Conservation (phyloP, 176 grass and related monocot genomes). For the Cenchrus americanus region DNA sequence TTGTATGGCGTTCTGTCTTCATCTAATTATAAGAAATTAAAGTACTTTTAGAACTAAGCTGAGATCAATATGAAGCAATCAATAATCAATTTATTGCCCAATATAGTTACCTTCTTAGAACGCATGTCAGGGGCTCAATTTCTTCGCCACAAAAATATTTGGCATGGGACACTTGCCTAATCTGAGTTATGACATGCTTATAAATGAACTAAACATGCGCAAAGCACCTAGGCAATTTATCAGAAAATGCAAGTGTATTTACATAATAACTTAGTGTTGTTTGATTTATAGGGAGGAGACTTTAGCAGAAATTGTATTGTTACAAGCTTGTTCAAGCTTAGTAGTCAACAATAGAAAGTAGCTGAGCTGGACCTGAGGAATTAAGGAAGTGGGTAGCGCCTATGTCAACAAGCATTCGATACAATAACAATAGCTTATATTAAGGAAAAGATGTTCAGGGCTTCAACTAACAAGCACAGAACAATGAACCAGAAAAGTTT, state of each 20-base stretch:
- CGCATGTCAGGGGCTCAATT: background rate
- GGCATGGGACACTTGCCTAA: background rate
- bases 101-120: background rate
- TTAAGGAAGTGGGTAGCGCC: constrained; percentile 10
- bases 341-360: background rate
- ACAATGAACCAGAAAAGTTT: background rate
- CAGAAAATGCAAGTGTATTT: constrained; percentile 13
- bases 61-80: no score
- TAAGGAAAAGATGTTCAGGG: background rate
- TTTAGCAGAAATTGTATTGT: background rate
- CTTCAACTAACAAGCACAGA: background rate
- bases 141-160: background rate
- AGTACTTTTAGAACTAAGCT: no score
- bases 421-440: no score
- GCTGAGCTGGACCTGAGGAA: background rate
- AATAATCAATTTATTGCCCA: no score
- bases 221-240: background rate
- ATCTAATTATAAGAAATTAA: no score
- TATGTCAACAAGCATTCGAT: background rate
- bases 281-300: no score
- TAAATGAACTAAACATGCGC: background rate
- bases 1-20: no score
- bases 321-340: no score
- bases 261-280: background rate
- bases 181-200: background rate